phyloP scores from a whole-genome alignment of 306 rosid species.

The Biancaea sappan region DNA sequence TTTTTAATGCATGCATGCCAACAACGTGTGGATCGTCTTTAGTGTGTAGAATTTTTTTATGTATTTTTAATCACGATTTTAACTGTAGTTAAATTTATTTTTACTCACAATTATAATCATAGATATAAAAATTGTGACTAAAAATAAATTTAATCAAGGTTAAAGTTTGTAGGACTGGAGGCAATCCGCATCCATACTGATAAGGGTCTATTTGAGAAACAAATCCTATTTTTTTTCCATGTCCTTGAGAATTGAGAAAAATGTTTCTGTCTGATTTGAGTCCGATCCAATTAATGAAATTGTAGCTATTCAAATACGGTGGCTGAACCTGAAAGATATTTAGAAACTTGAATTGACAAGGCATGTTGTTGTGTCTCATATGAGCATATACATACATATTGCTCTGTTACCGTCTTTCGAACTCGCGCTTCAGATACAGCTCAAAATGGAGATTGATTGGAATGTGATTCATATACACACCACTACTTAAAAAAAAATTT shows the following conservation, averaged over 20 bases:
- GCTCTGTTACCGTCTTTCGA: too few species aligned
- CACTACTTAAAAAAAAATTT: too few species aligned
- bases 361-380: neutral
- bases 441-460: neutral
- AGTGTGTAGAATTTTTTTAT: too few species aligned
- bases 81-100: too few species aligned
- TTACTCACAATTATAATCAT: too few species aligned
- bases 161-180: too few species aligned
- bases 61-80: too few species aligned
- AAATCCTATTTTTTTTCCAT: neutral
- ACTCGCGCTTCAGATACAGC: neutral
- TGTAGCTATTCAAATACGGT: neutral
- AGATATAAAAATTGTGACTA: too few species aligned
- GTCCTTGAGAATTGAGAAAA: neutral
- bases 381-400: neutral
- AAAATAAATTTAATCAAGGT: too few species aligned
- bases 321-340: neutral
- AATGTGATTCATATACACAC: too few species aligned
- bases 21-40: too few species aligned
- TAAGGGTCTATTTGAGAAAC: neutral
- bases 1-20: neutral
- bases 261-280: neutral
- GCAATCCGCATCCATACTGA: too few species aligned
- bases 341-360: conserved; percentile 1
- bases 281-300: neutral